These are phyloP conservation scores for Heracleum sosnowskyi DNA, from an alignment of 129 eudicot genomes.

Conservation along the genomic window DNA sequence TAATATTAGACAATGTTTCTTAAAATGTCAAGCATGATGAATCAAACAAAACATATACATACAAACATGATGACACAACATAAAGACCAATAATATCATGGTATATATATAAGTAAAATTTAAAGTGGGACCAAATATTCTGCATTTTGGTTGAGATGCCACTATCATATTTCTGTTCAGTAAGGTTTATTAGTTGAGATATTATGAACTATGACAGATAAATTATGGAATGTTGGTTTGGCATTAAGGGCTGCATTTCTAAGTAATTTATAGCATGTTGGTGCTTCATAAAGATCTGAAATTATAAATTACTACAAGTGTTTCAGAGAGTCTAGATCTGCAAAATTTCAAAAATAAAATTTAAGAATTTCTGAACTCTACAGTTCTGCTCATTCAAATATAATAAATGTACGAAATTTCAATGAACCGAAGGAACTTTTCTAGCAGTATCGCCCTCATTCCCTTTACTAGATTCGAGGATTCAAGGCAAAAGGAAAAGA, in stretches of 20 bases:
- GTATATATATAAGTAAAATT: background rate
- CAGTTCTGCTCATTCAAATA: background rate
- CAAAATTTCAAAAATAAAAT: background rate
- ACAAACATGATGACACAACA: conserved; percentile 14
- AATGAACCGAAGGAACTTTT: background rate
- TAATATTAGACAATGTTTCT: conserved; percentile 13
- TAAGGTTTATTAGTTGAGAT: background rate
- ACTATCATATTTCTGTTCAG: background rate
- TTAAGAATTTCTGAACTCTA: background rate
- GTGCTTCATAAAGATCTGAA: background rate
- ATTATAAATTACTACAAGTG: background rate
- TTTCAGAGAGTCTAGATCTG: background rate
- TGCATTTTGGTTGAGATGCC: background rate
- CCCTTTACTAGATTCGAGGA: background rate
- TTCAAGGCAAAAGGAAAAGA: background rate
- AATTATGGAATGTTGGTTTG: background rate
- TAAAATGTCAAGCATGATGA: background rate
- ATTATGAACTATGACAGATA: background rate
- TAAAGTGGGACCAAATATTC: conserved; percentile 2
- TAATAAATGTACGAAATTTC: background rate
- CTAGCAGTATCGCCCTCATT: background rate
- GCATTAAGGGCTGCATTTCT: background rate
- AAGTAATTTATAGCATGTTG: background rate
- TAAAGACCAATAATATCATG: background rate
- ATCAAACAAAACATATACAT: background rate